Percentiles rank a stretch among this genome's conserved stretches.
Conservation (phyloP, 2,329 filamentous ascomycete species). For the Biscogniauxia sp. region DNA sequence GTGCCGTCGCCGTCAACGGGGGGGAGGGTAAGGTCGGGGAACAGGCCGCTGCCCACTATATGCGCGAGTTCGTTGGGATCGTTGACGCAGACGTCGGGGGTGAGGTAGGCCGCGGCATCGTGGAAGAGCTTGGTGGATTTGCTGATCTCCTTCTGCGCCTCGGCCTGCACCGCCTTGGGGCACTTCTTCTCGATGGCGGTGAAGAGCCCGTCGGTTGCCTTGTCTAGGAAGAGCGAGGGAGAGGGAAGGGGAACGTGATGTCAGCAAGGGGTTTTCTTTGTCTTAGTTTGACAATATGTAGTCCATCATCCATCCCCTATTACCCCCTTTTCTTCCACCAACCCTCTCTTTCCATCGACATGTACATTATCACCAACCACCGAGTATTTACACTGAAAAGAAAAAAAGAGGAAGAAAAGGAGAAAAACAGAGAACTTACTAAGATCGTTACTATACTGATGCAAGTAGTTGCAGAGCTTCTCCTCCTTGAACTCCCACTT, state of each 20-base stretch:
- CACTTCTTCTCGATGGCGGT: slow-evolving; percentile 9
- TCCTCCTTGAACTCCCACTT: slow-evolving; percentile 5
- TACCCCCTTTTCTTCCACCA: no score
- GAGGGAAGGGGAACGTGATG: neutral
- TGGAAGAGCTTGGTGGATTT: slow-evolving; percentile 8
- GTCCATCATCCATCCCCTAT: no score
- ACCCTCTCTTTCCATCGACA: no score
- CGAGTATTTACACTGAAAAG: no score
- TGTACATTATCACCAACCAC: no score
- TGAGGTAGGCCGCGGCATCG: slow-evolving; percentile 3
- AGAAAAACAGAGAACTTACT: slow-evolving; percentile 6
- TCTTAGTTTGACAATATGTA: no score
- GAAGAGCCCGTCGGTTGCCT: slow-evolving; percentile 14
- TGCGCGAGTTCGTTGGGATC: neutral
- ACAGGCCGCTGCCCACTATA: neutral
- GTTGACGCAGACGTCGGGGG: slow-evolving; percentile 13
- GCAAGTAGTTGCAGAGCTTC: slow-evolving; percentile 10
- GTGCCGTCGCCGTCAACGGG: no score
- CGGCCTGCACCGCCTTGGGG: slow-evolving; percentile 8
- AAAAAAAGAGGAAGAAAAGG: no score
- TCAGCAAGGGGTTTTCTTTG: no score
- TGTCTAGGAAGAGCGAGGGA: slow-evolving; percentile 3
- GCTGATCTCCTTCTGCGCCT: slow-evolving; percentile 7
- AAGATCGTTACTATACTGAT: slow-evolving; percentile 4
- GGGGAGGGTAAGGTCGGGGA: neutral